Base-by-base conservation (phyloP, 139 green algal genomes). In the Edaphochlamys debaryana region DNA sequence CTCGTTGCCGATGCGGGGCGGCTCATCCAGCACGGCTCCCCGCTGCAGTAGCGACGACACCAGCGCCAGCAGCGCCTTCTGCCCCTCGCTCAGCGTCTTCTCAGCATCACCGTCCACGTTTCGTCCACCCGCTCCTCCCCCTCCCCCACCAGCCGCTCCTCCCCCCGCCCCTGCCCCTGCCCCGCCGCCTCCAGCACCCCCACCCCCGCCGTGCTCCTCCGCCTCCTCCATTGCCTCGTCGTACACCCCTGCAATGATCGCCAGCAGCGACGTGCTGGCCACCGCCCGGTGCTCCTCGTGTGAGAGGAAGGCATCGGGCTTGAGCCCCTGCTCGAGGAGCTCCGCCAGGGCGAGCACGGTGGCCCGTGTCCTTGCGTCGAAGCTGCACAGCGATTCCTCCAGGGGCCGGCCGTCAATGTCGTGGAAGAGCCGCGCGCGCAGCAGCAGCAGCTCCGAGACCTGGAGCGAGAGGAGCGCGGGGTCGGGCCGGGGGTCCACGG, bases 361-460 rank as follows among this genome's bases (percentile, higher is more conserved):
- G 30, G 71, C 77, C 22, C 32, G 34, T 22, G 30, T 30, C 29
- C 41, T n/a, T n/a, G n/a, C n/a, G n/a, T n/a, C n/a, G n/a, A n/a
- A 54, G 30, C 45, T 41, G 22, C 48, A 17, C 32, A 83, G 77
- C 23, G 77, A 36, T 1, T 22, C 7, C 8, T 11, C 77, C 64
- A 83, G 77, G 32, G 77, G 66, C 22, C 77, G 63, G 34, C 77
- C 77, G 5, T 56, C 29, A 45, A 6, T 30, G 62, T 83, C 77
- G 36, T 73, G 63, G 62, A 83, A 83, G 15, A 83, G 77, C 45
- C 64, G 63, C 45, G 77, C 77, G 42, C 77, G 77, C 32, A 83
- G 70, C 25, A 83, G 77, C 77, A 56, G 13, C 77, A 75, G 63
- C 77, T 83, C 77, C 27, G 32, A n/a, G 19, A 15, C 75, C 38